These are phyloP conservation scores for Podaxis pistillaris DNA, from an alignment of 768 basidiomycete species.

Conservation along the genomic window DNA sequence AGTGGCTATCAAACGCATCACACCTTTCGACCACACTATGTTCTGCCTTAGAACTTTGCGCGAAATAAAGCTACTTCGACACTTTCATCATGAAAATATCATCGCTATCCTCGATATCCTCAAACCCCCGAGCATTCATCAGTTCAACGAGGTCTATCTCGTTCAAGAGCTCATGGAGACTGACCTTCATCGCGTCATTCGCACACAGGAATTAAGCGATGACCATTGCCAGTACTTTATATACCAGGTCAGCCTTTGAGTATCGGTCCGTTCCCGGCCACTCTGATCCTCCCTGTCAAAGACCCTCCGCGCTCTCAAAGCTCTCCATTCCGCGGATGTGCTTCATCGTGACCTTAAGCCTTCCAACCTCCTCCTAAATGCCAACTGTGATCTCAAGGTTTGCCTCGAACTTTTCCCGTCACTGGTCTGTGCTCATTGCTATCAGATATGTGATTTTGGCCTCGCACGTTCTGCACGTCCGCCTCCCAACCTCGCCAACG, in stretches of 20 bases:
- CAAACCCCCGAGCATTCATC: constrained; percentile 66
- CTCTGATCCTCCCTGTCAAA: background rate
- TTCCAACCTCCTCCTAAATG: constrained; percentile 94
- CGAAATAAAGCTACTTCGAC: constrained; percentile 91
- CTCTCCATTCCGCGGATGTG: constrained; percentile 94
- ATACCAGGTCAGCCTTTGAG: constrained; percentile 48
- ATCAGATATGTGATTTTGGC: constrained; percentile 82
- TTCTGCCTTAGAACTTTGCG: constrained; percentile 83
- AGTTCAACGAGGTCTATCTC: constrained; percentile 81
- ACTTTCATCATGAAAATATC: constrained; percentile 86
- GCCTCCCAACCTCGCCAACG: constrained; percentile 66
- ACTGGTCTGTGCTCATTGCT: background rate
- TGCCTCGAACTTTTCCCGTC: constrained; percentile 28
- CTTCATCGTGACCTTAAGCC: constrained; percentile 97
- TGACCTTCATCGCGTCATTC: constrained; percentile 95
- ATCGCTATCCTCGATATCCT: constrained; percentile 94
- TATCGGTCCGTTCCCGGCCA: background rate
- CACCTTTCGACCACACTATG: constrained; percentile 94
- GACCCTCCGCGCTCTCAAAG: constrained; percentile 93
- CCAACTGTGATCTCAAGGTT: constrained; percentile 95
- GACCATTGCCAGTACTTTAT: constrained; percentile 96
- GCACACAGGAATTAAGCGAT: constrained; percentile 92
- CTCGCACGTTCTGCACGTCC: constrained; percentile 78
- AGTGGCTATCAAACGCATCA: constrained; percentile 96
- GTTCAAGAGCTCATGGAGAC: constrained; percentile 94